Percentiles rank a stretch among this genome's conserved stretches.
Evolutionary conservation across 495 filamentous ascomycete species (phyloP).

Genomic region (Podospora conica): DNA sequence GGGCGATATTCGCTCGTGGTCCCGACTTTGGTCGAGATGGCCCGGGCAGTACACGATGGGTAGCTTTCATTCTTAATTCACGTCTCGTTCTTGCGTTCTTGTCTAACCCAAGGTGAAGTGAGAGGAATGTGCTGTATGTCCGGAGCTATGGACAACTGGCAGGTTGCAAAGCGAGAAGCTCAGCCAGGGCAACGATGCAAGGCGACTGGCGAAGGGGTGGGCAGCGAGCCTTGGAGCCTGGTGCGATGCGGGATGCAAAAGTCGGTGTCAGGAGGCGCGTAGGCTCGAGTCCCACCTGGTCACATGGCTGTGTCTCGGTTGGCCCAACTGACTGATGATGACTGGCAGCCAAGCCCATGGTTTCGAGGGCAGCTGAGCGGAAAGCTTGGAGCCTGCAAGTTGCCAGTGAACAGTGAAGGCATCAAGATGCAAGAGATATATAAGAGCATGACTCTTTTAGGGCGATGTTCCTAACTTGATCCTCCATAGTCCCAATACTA

Average conservation of each 20-base stretch:
- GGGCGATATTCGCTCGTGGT: conserved; percentile 1
- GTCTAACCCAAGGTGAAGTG: not conserved
- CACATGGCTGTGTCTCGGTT: conserved; percentile 9
- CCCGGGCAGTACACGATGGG: conserved; percentile 9
- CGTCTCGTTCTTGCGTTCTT: conserved; percentile 14
- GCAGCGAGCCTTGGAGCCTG: too few relatives aligned
- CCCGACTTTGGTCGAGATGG: not conserved
- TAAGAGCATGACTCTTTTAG: not conserved
- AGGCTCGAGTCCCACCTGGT: not conserved
- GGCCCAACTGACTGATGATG: conserved; percentile 5
- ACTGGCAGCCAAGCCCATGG: not conserved
- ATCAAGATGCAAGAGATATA: not conserved
- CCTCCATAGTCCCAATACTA: not conserved
- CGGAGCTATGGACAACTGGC: not conserved
- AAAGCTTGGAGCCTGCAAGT: not conserved
- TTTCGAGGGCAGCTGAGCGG: not conserved
- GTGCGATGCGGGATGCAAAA: conserved; percentile 12
- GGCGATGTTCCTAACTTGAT: not conserved
- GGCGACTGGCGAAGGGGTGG: not conserved
- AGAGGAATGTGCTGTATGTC: not conserved
- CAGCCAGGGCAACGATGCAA: not conserved
- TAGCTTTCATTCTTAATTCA: conserved; percentile 27
- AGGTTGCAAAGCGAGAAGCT: not conserved
- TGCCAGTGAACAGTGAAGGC: not conserved
- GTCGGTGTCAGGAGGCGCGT: conserved; percentile 21